Conservation (phyloP, 495 filamentous ascomycete genomes). For the Cercophora newfieldiana region DNA sequence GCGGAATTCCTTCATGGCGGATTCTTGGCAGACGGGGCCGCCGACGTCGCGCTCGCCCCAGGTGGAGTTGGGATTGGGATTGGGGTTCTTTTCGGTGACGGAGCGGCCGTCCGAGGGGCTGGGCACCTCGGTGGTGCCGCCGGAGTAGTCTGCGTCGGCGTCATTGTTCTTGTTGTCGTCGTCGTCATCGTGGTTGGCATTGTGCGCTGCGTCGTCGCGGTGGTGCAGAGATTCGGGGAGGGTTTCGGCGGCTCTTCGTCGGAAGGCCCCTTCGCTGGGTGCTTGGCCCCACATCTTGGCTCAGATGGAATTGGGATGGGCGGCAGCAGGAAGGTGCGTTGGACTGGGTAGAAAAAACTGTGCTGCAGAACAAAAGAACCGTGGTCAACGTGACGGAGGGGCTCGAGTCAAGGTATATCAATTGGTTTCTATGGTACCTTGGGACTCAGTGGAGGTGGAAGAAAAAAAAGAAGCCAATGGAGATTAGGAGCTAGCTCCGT, state of each 20-base stretch:
- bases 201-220: conserved; percentile 18
- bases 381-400: not conserved
- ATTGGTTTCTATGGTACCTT: no score
- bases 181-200: not conserved
- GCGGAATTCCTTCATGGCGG: conserved; percentile 72
- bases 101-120: conserved; percentile 16
- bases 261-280: conserved; percentile 24
- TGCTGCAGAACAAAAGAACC: not conserved
- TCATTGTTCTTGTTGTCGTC: conserved; percentile 2
- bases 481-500: not conserved
- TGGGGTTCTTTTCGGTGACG: not conserved
- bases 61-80: conserved; percentile 50
- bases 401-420: not conserved
- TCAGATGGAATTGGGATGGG: not conserved
- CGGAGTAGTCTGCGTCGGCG: not conserved
- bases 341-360: not conserved
- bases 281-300: conserved; percentile 19
- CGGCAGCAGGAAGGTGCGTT: not conserved
- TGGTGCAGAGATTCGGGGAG: conserved; percentile 29
- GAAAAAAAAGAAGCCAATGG: no score
- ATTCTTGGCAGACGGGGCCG: conserved; percentile 58
- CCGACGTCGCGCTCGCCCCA: conserved; percentile 76
- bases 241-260: conserved; percentile 20
- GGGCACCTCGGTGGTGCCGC: conserved; percentile 20
- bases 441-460: no score